phyloP scores from a whole-genome alignment of 768 basidiomycete species.

The Lactarius psammicola region DNA sequence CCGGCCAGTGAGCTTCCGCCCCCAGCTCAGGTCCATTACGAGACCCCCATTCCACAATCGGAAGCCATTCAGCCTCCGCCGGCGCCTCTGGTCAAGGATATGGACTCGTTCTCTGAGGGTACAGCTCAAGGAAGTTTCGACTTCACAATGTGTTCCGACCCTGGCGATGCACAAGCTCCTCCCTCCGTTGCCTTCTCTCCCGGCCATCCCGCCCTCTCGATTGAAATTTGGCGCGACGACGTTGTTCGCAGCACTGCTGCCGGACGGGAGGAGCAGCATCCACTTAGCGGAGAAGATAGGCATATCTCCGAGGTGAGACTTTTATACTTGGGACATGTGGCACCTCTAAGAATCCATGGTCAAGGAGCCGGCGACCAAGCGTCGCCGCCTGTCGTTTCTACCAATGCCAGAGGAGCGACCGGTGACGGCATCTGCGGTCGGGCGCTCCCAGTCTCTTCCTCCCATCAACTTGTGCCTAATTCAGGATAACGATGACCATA shows the following conservation, averaged over 20 bases:
- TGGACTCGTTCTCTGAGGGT: conserved; percentile 61
- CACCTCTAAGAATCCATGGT: conserved; percentile 23
- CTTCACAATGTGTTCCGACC: conserved; percentile 37
- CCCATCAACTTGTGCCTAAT: conserved; percentile 19
- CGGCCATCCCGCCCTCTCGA: conserved; percentile 34
- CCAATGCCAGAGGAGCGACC: conserved; percentile 15
- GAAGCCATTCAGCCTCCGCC: conserved; percentile 34
- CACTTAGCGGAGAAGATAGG: conserved; percentile 8
- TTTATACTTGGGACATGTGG: conserved; percentile 3
- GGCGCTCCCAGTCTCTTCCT: conserved; percentile 22
- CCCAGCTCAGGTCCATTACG: conserved; percentile 15
- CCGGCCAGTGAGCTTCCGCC: conserved; percentile 17
- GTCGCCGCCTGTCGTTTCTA: conserved; percentile 26
- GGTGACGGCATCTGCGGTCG: conserved; percentile 1
- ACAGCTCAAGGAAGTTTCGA: conserved; percentile 54
- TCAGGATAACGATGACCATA: conserved; percentile 16
- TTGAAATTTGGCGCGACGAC: conserved; percentile 47
- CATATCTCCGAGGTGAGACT: conserved; percentile 22
- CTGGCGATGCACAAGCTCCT: conserved; percentile 6
- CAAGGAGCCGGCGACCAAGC: conserved; percentile 31
- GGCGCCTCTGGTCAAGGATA: conserved; percentile 54
- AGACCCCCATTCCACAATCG: conserved; percentile 22
- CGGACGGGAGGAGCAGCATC: conserved; percentile 9
- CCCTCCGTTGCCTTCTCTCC: conserved; percentile 28
- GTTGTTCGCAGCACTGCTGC: conserved; percentile 32